Evolutionary conservation across 139 green algal species (phyloP).

Genomic region (Edaphochlamys debaryana): DNA sequence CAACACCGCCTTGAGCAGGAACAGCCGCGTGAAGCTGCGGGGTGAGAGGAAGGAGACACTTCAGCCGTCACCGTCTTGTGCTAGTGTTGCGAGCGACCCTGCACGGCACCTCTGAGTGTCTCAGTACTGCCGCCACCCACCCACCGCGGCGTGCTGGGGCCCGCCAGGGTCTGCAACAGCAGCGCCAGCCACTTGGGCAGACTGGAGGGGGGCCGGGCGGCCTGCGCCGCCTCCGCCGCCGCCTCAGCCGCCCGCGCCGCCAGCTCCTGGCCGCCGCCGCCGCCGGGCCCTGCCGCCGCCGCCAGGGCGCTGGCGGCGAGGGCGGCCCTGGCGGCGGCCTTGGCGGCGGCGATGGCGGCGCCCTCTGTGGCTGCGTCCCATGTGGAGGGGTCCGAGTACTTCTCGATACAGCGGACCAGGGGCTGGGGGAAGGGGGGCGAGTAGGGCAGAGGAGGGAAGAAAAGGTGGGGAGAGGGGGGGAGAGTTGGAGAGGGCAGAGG

Average conservation of each 20-base stretch:
- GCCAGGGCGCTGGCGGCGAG: neutral
- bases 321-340: neutral
- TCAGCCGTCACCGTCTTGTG: too few species aligned
- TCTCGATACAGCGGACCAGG: constrained; percentile 29
- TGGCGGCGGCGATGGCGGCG: neutral
- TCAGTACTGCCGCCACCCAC: too few species aligned
- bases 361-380: constrained; percentile 15
- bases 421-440: neutral
- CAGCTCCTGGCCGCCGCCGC: neutral
- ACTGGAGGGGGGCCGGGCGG: neutral
- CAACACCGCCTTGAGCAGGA: constrained; percentile 34
- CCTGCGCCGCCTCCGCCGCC: neutral
- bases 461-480: too few species aligned
- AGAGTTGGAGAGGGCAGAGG: too few species aligned
- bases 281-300: too few species aligned
- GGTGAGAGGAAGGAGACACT: neutral
- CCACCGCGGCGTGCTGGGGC: neutral
- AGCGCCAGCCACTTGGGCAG: neutral
- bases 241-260: neutral
- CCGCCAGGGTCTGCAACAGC: constrained; percentile 4
- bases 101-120: too few species aligned
- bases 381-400: neutral
- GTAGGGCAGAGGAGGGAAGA: too few species aligned
- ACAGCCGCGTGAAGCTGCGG: constrained; percentile 27
- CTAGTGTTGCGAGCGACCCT: too few species aligned